Evolutionary conservation across 371 early-diverging fungal genomes (phyloP).

Genomic region (Rhizopus stolonifer): DNA sequence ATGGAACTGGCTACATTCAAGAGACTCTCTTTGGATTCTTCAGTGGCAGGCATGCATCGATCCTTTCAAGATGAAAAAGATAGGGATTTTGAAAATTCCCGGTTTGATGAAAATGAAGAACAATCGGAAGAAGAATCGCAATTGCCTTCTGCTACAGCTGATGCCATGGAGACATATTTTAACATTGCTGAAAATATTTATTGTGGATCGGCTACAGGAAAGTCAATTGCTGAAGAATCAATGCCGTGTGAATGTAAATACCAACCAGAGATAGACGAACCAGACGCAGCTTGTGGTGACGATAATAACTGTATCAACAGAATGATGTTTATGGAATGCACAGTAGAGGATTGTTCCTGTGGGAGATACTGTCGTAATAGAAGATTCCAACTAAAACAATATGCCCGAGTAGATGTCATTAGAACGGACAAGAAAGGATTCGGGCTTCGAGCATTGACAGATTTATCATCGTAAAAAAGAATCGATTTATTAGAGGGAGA

Average conservation of each 20-base stretch:
- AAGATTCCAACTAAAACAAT: constrained; percentile 83
- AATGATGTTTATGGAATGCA: constrained; percentile 91
- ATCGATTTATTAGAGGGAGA: not conserved
- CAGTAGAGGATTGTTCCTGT: constrained; percentile 83
- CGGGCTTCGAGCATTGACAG: constrained; percentile 78
- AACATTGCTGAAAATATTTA: constrained; percentile 69
- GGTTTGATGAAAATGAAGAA: not conserved
- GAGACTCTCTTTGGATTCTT: not conserved
- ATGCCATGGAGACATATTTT: constrained; percentile 57
- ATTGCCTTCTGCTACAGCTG: constrained; percentile 42
- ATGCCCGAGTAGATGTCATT: constrained; percentile 85
- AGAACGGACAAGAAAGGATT: constrained; percentile 89
- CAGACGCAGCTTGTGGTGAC: constrained; percentile 80
- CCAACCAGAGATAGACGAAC: constrained; percentile 52
- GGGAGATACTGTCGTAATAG: constrained; percentile 89
- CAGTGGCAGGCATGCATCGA: not conserved
- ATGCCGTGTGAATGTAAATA: constrained; percentile 83
- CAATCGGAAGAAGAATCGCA: not conserved
- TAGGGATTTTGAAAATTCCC: not conserved
- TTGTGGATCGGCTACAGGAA: constrained; percentile 68
- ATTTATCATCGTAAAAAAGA: constrained; percentile 59
- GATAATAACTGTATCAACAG: constrained; percentile 90
- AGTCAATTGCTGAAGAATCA: constrained; percentile 69
- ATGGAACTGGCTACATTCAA: not conserved
- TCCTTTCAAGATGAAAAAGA: not conserved